A percentile compares a stretch with the other conserved stretches of the same genome.
Conservation (phyloP, 2,329 filamentous ascomycete genomes). For the Daldinia eschscholtzii region DNA sequence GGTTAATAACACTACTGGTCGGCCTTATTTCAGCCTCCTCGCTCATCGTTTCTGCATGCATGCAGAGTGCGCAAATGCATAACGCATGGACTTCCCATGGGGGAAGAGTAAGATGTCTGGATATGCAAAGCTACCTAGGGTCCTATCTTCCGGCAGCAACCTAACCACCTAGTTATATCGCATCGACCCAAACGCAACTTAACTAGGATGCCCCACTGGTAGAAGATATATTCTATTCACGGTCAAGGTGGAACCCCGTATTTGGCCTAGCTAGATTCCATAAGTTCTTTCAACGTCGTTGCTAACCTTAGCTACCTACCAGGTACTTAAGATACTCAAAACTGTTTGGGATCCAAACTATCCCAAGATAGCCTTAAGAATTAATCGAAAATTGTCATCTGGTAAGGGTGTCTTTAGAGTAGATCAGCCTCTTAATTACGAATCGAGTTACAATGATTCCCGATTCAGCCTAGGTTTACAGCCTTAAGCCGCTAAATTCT, state of each 20-base stretch:
- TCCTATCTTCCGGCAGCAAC: neutral
- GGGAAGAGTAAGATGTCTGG: neutral
- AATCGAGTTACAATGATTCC: conserved; percentile 25
- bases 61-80: conserved; percentile 10
- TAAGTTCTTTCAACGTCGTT: conserved; percentile 17
- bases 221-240: conserved; percentile 11
- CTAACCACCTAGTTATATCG: neutral
- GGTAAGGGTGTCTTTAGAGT: neutral
- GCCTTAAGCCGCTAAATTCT: conserved; percentile 40
- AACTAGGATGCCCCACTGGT: conserved; percentile 7
- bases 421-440: conserved; percentile 14
- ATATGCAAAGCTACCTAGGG: neutral
- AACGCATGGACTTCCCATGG: neutral
- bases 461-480: conserved; percentile 18
- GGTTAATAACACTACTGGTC: conserved; percentile 26
- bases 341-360: neutral
- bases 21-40: conserved; percentile 40
- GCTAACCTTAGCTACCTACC: conserved; percentile 21
- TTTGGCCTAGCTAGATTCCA: conserved; percentile 10
- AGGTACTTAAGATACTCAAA: no score
- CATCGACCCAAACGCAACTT: conserved; percentile 1
- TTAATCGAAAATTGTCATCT: neutral
- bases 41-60: conserved; percentile 13
- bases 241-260: neutral
- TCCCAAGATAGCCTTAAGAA: neutral